A percentile compares a stretch with the other conserved stretches of the same genome.
phyloP scores from a whole-genome alignment of 305 asterid genomes.

The Fraxinus greggii region DNA sequence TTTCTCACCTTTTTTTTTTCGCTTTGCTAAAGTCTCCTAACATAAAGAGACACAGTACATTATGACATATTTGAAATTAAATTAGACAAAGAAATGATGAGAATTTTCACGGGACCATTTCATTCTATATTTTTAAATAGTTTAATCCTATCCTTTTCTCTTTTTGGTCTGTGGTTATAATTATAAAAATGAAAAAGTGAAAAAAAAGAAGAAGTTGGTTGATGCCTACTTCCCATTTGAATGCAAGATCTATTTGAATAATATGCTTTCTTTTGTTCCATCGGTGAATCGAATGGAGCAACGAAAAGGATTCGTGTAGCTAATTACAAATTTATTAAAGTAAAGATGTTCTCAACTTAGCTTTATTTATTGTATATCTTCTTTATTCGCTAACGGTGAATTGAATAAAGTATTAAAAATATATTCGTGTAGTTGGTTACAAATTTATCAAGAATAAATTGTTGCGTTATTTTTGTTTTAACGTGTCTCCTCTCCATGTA shows the following conservation, averaged over 20 bases:
- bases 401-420: neutral
- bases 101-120: neutral
- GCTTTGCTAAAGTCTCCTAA: neutral
- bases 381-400: neutral
- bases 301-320: neutral
- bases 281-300: neutral
- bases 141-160: neutral
- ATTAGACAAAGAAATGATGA: neutral
- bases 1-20: neutral
- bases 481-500: neutral
- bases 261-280: neutral
- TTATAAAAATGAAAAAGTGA: neutral
- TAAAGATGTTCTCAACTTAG: neutral
- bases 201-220: neutral
- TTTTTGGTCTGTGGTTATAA: neutral
- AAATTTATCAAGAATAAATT: neutral
- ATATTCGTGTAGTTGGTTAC: neutral
- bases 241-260: neutral
- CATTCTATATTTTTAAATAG: neutral
- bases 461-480: neutral
- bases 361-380: neutral
- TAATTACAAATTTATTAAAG: neutral
- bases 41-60: neutral
- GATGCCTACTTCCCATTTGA: neutral
- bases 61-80: neutral